Evolutionary conservation across 2,329 filamentous ascomycete genomes (phyloP).

Genomic region (Clarireedia sp.): DNA sequence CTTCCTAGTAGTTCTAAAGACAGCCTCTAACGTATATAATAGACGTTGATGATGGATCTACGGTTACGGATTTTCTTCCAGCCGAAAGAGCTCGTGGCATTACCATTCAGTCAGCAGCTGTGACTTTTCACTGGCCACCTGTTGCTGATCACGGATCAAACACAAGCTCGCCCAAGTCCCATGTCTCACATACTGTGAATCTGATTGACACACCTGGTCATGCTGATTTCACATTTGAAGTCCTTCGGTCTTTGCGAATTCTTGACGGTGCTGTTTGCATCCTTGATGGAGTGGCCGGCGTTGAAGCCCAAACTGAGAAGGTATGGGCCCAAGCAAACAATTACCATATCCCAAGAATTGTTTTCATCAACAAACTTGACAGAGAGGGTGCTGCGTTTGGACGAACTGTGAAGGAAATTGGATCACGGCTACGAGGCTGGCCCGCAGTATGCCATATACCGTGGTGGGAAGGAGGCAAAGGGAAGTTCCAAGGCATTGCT

Average conservation of each 20-base stretch:
- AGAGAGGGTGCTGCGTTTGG: constrained; percentile 76
- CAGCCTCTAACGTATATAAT: background rate
- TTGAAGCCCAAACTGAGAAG: constrained; percentile 94
- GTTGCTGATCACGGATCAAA: constrained; percentile 19
- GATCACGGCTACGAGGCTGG: constrained; percentile 69
- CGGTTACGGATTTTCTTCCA: constrained; percentile 92
- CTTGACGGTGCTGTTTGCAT: constrained; percentile 90
- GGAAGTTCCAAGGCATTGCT: constrained; percentile 72
- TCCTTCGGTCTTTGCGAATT: constrained; percentile 79
- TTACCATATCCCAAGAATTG: constrained; percentile 74
- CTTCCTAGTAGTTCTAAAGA: background rate
- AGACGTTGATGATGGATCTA: constrained; percentile 95
- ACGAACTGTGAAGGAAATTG: constrained; percentile 78
- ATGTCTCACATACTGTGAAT: constrained; percentile 64
- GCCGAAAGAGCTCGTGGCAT: constrained; percentile 88
- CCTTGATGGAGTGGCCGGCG: constrained; percentile 83
- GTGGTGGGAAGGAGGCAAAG: constrained; percentile 72
- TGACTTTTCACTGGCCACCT: constrained; percentile 89
- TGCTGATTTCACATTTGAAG: constrained; percentile 95
- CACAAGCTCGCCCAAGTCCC: constrained; percentile 39
- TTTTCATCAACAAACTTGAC: constrained; percentile 81
- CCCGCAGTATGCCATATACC: constrained; percentile 91
- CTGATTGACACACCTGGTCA: constrained; percentile 95
- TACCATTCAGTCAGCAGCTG: constrained; percentile 94
- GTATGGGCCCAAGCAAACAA: constrained; percentile 88